Conservation (phyloP, 768 basidiomycete species). For the Rhizopogon vesiculosus region DNA sequence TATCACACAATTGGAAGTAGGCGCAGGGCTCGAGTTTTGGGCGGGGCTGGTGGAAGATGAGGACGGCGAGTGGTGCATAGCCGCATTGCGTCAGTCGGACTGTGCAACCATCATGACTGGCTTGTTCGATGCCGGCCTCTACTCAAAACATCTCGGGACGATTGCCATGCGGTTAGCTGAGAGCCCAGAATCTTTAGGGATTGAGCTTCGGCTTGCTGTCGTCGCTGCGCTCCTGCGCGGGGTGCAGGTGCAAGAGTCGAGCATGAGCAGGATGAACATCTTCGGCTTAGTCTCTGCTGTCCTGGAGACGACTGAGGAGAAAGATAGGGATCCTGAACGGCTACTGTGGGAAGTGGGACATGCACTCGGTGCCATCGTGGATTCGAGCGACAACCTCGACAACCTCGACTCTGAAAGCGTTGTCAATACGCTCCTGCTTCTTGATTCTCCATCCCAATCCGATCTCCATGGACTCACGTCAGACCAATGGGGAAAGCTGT, state of each 20-base stretch:
- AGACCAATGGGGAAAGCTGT: constrained; percentile 43
- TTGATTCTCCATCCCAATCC: constrained; percentile 42
- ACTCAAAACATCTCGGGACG: background rate
- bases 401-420: constrained; percentile 34
- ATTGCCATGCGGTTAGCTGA: background rate
- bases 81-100: background rate
- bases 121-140: background rate
- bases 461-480: constrained; percentile 45
- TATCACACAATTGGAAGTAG: constrained; percentile 41
- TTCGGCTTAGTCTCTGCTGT: constrained; percentile 21
- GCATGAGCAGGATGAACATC: constrained; percentile 14
- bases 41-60: constrained; percentile 31
- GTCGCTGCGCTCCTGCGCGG: constrained; percentile 28
- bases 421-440: constrained; percentile 51
- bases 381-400: constrained; percentile 17
- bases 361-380: constrained; percentile 25
- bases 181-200: background rate
- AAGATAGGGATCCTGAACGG: constrained; percentile 20
- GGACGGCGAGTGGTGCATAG: background rate
- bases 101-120: background rate
- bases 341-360: constrained; percentile 34
- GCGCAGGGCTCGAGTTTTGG: constrained; percentile 43
- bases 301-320: constrained; percentile 19
- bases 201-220: constrained; percentile 27
- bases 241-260: constrained; percentile 18